A percentile compares a stretch with the other conserved stretches of the same genome.
Conservation (phyloP, 208 protist species). For the Histomonas meleagridis region DNA sequence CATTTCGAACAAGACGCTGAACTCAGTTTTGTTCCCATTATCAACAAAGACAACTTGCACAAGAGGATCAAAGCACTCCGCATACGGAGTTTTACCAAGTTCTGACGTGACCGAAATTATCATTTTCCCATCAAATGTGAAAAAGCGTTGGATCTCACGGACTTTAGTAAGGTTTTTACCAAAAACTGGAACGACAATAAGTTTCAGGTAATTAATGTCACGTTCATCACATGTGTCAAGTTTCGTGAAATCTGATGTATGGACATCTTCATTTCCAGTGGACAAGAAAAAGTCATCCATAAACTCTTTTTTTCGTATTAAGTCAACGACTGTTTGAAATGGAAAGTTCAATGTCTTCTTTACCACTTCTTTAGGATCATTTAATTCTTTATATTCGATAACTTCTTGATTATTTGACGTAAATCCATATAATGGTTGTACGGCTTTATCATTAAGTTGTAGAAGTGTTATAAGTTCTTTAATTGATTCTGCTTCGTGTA, state of each 20-base stretch:
- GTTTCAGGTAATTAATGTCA: background rate
- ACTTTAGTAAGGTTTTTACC: conserved; percentile 20
- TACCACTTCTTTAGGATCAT: background rate
- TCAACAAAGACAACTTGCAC: background rate
- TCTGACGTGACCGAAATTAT: background rate
- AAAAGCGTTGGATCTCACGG: background rate
- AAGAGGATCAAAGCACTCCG: background rate
- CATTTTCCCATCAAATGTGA: background rate
- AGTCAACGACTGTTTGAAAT: background rate
- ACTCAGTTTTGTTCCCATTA: background rate
- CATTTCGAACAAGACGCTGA: background rate
- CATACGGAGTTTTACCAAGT: conserved; percentile 15
- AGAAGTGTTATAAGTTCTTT: background rate
- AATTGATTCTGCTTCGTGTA: background rate
- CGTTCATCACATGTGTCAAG: background rate
- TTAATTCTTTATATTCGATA: background rate
- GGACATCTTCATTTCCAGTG: background rate
- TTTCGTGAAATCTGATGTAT: background rate
- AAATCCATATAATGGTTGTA: background rate
- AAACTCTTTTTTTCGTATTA: background rate
- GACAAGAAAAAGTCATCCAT: background rate
- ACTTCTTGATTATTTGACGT: background rate
- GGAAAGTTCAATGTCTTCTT: background rate
- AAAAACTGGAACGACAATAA: background rate
- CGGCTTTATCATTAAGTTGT: background rate